Conservation (phyloP, 768 basidiomycete species). For the Phylloporus sp. region DNA sequence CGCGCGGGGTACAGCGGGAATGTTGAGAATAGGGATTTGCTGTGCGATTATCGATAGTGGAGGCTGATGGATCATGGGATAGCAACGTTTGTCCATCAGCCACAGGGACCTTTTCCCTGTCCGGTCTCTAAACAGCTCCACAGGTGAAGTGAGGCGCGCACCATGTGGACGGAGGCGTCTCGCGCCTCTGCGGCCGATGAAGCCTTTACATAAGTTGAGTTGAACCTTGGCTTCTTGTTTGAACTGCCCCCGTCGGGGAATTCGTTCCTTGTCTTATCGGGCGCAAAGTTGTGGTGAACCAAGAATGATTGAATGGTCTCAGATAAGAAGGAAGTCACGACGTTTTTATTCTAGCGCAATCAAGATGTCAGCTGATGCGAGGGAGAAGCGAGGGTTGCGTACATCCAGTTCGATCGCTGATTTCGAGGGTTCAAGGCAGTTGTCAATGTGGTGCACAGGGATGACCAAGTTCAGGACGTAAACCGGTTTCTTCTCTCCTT, state of each 20-base stretch:
- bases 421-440: constrained; percentile 79
- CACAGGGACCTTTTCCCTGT: constrained; percentile 18
- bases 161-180: constrained; percentile 15
- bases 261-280: constrained; percentile 16
- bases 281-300: constrained; percentile 54
- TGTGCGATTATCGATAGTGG: constrained; percentile 60
- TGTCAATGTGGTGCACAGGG: constrained; percentile 66
- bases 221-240: constrained; percentile 50
- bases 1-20: constrained; percentile 7
- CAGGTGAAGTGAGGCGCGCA: constrained; percentile 12
- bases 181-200: constrained; percentile 1
- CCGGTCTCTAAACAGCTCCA: constrained; percentile 8
- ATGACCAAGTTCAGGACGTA: constrained; percentile 78
- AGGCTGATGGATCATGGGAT: constrained; percentile 64
- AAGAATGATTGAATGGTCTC: constrained; percentile 62
- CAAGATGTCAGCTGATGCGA: constrained; percentile 7
- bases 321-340: constrained; percentile 53
- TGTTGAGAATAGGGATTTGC: constrained; percentile 56
- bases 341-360: constrained; percentile 50
- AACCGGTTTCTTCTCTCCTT: constrained; percentile 72
- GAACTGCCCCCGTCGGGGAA: constrained; percentile 30
- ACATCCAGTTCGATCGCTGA: constrained; percentile 65
- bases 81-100: constrained; percentile 29
- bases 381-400: constrained; percentile 15
- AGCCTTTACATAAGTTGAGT: constrained; percentile 3